phyloP scores from a whole-genome alignment of 345 rosid genomes.

The Carallia brachiata region DNA sequence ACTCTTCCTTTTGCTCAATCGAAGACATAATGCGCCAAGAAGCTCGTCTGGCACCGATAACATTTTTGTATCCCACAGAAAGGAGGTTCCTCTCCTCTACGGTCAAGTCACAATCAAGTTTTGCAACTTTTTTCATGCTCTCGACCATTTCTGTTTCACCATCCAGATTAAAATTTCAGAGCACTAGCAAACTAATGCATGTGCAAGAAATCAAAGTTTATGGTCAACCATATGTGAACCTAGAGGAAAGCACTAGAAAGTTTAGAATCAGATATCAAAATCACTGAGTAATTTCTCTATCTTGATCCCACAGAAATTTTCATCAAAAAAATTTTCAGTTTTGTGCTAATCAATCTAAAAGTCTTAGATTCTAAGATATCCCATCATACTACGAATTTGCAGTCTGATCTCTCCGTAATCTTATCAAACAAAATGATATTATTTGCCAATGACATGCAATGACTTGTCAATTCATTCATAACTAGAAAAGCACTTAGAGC shows the following conservation, averaged over 20 bases:
- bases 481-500: not conserved
- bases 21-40: constrained; percentile 99
- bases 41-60: constrained; percentile 89
- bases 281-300: no score
- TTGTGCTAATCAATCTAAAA: no score
- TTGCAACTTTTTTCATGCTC: constrained; percentile 85
- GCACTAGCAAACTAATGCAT: not conserved
- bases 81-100: constrained; percentile 97
- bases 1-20: constrained; percentile 92
- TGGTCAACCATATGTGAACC: not conserved
- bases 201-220: not conserved
- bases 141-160: constrained; percentile 82
- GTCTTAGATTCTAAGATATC: no score
- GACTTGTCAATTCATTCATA: not conserved
- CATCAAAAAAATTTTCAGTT: no score
- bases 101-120: constrained; percentile 70
- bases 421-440: no score
- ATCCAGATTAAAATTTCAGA: not conserved
- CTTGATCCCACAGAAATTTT: no score
- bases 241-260: not conserved
- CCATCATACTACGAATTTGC: no score
- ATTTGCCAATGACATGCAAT: no score
- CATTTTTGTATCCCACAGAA: constrained; percentile 92
- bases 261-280: no score
- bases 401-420: no score